phyloP scores from a whole-genome alignment of 306 rosid genomes.

The barrel medic (Medicago truncatula) region DNA sequence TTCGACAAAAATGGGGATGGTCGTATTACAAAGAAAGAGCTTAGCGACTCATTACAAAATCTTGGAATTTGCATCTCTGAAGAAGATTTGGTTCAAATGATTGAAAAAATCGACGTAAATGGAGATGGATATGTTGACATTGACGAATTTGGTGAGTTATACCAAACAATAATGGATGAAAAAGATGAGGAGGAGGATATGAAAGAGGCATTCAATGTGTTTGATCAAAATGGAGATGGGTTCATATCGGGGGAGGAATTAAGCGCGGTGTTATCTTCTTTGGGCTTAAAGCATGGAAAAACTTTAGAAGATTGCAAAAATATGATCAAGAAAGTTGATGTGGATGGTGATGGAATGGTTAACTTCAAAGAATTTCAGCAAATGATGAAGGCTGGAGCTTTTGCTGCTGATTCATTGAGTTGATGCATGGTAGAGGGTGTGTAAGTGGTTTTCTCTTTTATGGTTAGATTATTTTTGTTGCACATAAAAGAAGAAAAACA shows the following conservation, averaged over 20 bases:
- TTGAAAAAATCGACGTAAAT: constrained; percentile 51
- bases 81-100: constrained; percentile 48
- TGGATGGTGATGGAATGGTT: constrained; percentile 60
- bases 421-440: constrained; percentile 27
- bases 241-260: constrained; percentile 53
- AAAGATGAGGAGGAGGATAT: constrained; percentile 56
- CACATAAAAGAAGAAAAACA: constrained; percentile 29
- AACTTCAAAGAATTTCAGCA: constrained; percentile 50
- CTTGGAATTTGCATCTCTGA: constrained; percentile 48
- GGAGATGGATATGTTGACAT: constrained; percentile 55
- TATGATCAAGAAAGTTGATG: constrained; percentile 55
- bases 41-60: constrained; percentile 42
- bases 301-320: constrained; percentile 47
- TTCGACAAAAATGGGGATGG: constrained; percentile 58
- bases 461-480: constrained; percentile 31
- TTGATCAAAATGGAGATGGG: constrained; percentile 60
- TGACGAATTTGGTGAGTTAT: constrained; percentile 50
- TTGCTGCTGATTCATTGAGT: constrained; percentile 33
- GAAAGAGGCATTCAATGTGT: constrained; percentile 55
- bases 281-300: constrained; percentile 47
- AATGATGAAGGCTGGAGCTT: constrained; percentile 55
- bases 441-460: constrained; percentile 7
- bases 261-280: constrained; percentile 47
- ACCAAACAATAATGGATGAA: constrained; percentile 49
- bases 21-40: constrained; percentile 47